Evolutionary conservation across 73 alveolate genomes (phyloP).

Genomic region (Paramecium sexaurelia): DNA sequence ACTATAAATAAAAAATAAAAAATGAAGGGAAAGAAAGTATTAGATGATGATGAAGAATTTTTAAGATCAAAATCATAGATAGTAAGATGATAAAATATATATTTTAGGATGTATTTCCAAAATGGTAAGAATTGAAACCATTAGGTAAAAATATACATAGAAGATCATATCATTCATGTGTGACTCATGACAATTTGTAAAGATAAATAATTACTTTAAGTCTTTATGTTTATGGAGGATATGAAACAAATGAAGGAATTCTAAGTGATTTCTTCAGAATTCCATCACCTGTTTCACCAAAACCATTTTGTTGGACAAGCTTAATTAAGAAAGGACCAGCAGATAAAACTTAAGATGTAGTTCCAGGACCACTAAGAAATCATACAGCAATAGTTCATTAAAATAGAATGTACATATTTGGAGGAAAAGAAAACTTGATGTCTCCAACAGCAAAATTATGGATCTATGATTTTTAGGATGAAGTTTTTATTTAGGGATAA

Average conservation of each 20-base stretch:
- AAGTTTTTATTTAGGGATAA: not conserved
- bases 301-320: conserved; percentile 38
- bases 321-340: not conserved
- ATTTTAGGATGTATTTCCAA: conserved; percentile 49
- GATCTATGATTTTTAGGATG: conserved; percentile 44
- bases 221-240: conserved; percentile 65
- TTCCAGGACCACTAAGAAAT: conserved; percentile 87
- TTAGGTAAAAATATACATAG: conserved; percentile 59
- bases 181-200: conserved; percentile 42
- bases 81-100: not conserved
- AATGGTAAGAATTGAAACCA: conserved; percentile 63
- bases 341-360: not conserved
- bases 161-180: conserved; percentile 64
- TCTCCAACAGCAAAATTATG: conserved; percentile 37
- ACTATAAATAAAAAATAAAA: too few species aligned
- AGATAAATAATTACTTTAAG: not conserved
- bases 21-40: conserved; percentile 27
- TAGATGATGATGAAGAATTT: conserved; percentile 38
- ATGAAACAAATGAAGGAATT: conserved; percentile 69
- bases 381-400: conserved; percentile 86
- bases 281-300: conserved; percentile 23
- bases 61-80: not conserved
- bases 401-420: conserved; percentile 77
- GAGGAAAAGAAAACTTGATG: conserved; percentile 80
- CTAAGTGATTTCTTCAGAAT: conserved; percentile 52